A percentile compares a stretch with the other conserved stretches of the same genome.
Evolutionary conservation across 2,329 filamentous ascomycete genomes (phyloP).

Genomic region (Xylaria sp.): DNA sequence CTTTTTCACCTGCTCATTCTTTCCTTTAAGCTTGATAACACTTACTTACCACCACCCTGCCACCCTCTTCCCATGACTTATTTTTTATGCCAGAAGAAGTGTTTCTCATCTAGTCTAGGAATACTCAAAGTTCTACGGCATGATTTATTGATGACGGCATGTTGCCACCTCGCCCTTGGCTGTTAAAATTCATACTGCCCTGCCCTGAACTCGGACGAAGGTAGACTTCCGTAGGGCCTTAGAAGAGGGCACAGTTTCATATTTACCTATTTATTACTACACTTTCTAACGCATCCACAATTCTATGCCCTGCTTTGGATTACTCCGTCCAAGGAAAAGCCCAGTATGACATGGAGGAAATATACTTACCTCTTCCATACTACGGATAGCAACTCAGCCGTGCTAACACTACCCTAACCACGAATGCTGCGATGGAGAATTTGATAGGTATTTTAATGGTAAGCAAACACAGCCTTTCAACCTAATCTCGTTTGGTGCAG

Average conservation of each 20-base stretch:
- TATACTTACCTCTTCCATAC: too few relatives aligned
- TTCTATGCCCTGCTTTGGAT: too few relatives aligned
- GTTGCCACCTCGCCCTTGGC: background rate
- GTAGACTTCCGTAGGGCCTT: background rate
- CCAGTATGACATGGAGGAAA: too few relatives aligned
- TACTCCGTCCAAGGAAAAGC: too few relatives aligned
- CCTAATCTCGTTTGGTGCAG: too few relatives aligned
- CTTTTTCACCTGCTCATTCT: constrained; percentile 7
- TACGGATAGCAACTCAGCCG: too few relatives aligned
- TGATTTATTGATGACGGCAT: background rate
- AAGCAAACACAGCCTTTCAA: too few relatives aligned
- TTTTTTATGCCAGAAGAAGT: background rate
- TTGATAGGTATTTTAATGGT: too few relatives aligned
- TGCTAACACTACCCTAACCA: too few relatives aligned
- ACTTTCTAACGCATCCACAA: too few relatives aligned
- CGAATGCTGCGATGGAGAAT: too few relatives aligned
- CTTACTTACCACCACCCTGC: fast-evolving
- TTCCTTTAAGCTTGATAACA: background rate
- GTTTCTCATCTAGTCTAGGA: background rate
- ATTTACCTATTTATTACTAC: too few relatives aligned
- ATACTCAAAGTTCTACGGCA: background rate
- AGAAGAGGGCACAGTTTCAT: background rate
- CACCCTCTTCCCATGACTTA: background rate
- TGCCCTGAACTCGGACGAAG: background rate
- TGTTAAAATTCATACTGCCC: background rate